Evolutionary conservation across 1,284 basidiomycete species (phyloP).

Genomic region (Waitea zeae): DNA sequence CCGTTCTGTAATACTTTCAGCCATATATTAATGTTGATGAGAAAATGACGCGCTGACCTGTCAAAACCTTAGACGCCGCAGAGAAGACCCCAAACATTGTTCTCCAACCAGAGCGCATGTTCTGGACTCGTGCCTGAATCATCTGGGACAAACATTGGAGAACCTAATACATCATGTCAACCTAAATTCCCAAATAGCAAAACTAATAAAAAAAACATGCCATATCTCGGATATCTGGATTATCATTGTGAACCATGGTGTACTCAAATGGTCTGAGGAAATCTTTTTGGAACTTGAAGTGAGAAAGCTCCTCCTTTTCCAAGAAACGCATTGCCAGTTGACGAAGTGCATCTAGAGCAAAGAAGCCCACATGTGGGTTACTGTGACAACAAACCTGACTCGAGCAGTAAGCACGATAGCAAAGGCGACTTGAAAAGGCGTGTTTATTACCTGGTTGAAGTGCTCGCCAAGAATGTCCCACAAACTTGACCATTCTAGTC

Average conservation of each 20-base stretch:
- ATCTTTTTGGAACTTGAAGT: slow-evolving; percentile 99
- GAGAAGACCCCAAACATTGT: slow-evolving; percentile 99
- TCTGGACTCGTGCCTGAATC: slow-evolving; percentile 90
- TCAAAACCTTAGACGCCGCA: slow-evolving; percentile 86
- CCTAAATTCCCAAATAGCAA: no score
- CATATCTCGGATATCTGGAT: slow-evolving; percentile 94
- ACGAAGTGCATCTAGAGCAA: slow-evolving; percentile 93
- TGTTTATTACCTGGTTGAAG: slow-evolving; percentile 82
- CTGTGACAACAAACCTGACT: slow-evolving; percentile 93
- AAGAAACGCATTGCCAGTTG: slow-evolving; percentile 98
- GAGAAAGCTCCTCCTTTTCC: slow-evolving; percentile 94
- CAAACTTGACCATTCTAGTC: slow-evolving; percentile 95
- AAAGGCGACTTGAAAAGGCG: no score
- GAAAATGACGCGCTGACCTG: slow-evolving; percentile 30
- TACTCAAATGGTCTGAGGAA: slow-evolving; percentile 97
- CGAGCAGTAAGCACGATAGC: no score
- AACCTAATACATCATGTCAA: slow-evolving; percentile 33
- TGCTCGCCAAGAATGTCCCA: slow-evolving; percentile 98
- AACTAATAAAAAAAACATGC: slow-evolving; percentile 25
- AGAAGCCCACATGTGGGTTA: slow-evolving; percentile 93
- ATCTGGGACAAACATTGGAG: slow-evolving; percentile 98
- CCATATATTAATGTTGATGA: not conserved
- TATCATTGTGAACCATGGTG: slow-evolving; percentile 93
- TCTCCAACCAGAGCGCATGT: slow-evolving; percentile 96
- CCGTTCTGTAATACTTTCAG: slow-evolving; percentile 38